Conservation (phyloP, 495 filamentous ascomycete genomes). For the Tuber calosporum region DNA sequence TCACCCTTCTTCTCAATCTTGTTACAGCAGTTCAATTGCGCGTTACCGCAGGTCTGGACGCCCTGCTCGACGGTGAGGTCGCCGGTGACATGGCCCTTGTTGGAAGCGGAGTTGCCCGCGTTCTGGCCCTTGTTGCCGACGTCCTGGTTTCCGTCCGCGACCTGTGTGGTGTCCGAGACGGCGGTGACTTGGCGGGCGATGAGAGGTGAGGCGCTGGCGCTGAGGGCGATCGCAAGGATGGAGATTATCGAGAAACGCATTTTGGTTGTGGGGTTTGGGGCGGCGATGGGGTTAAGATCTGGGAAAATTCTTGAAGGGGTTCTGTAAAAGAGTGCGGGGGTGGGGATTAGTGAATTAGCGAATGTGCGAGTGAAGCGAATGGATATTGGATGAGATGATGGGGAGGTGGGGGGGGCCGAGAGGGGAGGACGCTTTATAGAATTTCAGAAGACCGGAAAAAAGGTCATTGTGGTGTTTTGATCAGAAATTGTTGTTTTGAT, state of each 20-base stretch:
- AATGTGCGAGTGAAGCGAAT: neutral
- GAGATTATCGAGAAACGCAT: conserved; percentile 5
- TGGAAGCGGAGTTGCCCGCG: conserved; percentile 24
- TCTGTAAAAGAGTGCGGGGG: neutral
- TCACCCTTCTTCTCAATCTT: conserved; percentile 37
- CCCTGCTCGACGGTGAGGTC: conserved; percentile 33
- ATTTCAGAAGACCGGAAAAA: neutral
- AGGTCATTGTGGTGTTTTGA: neutral
- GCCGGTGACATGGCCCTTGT: conserved; percentile 23
- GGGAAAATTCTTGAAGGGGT: neutral
- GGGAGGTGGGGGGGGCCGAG: no score
- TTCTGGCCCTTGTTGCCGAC: conserved; percentile 37
- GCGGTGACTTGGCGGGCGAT: conserved; percentile 9
- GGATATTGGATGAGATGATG: neutral
- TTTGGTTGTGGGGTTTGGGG: no score
- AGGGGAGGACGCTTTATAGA: neutral
- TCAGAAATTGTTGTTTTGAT: neutral
- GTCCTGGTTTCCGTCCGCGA: conserved; percentile 23
- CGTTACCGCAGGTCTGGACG: conserved; percentile 31
- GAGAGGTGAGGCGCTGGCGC: conserved; percentile 20
- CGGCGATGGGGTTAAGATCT: no score
- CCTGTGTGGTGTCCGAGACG: conserved; percentile 8
- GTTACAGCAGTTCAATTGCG: conserved; percentile 36
- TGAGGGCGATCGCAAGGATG: conserved; percentile 20
- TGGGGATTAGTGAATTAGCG: no score